These are phyloP conservation scores for Sechiopsis laciniata DNA, from an alignment of 306 rosid species.

Conservation along the genomic window DNA sequence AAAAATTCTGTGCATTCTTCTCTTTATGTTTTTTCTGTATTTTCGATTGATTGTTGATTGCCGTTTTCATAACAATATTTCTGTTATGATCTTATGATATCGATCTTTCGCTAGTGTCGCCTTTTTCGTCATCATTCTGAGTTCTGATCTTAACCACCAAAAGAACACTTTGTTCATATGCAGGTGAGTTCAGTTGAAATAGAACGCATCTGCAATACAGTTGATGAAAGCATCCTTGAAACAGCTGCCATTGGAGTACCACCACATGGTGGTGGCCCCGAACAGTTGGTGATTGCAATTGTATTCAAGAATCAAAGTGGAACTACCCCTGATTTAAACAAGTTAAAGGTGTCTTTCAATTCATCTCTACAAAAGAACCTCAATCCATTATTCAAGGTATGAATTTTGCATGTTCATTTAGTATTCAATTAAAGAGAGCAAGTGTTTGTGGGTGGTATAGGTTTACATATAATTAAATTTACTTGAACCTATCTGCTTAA, in stretches of 20 bases:
- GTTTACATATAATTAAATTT: too few relatives aligned
- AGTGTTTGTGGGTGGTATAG: too few relatives aligned
- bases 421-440: not conserved
- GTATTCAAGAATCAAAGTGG: slow-evolving; percentile 46
- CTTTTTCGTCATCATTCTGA: not conserved
- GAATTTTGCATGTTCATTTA: slow-evolving; percentile 23
- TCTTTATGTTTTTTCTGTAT: too few relatives aligned
- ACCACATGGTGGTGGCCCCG: slow-evolving; percentile 77
- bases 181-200: slow-evolving; percentile 96
- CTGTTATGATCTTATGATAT: too few relatives aligned
- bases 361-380: slow-evolving; percentile 81
- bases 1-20: too few relatives aligned
- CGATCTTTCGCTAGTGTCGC: too few relatives aligned
- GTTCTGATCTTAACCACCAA: not conserved
- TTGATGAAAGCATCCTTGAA: slow-evolving; percentile 54
- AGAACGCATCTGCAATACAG: slow-evolving; percentile 82
- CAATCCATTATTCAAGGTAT: slow-evolving; percentile 82
- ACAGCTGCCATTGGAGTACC: slow-evolving; percentile 93
- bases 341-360: slow-evolving; percentile 50
- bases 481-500: too few relatives aligned
- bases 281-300: slow-evolving; percentile 67
- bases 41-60: too few relatives aligned
- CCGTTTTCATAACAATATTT: too few relatives aligned
- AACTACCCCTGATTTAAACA: slow-evolving; percentile 36
- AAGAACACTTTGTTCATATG: not conserved